phyloP scores from a whole-genome alignment of 2,329 filamentous ascomycete genomes.

The Aspergillus novofumigatus region DNA sequence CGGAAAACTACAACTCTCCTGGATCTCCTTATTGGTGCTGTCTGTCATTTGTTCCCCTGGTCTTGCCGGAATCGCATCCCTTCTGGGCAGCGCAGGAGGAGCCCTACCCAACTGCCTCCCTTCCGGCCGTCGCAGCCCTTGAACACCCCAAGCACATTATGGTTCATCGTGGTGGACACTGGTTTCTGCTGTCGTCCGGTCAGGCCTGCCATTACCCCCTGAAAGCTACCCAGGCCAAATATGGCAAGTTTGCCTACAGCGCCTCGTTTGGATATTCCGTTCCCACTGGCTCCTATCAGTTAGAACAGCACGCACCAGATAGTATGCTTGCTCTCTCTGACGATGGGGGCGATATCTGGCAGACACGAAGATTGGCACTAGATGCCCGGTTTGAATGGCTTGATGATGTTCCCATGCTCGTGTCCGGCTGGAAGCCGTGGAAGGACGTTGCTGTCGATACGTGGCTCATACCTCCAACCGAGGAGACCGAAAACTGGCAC shows the following conservation, averaged over 20 bases:
- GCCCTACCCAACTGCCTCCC: slow-evolving; percentile 49
- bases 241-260: slow-evolving; percentile 73
- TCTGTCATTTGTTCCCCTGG: slow-evolving; percentile 70
- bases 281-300: slow-evolving; percentile 68
- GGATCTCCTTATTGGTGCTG: slow-evolving; percentile 73
- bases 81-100: slow-evolving; percentile 72
- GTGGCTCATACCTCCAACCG: slow-evolving; percentile 32
- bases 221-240: slow-evolving; percentile 77
- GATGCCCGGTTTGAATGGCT: slow-evolving; percentile 59
- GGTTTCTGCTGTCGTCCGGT: slow-evolving; percentile 69
- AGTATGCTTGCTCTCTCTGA: slow-evolving; percentile 73
- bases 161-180: slow-evolving; percentile 67
- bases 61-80: slow-evolving; percentile 63
- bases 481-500: slow-evolving; percentile 37
- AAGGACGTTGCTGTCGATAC: slow-evolving; percentile 47
- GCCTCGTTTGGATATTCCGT: slow-evolving; percentile 74
- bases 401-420: slow-evolving; percentile 55
- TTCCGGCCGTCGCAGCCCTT: slow-evolving; percentile 59
- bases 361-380: slow-evolving; percentile 65
- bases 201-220: slow-evolving; percentile 80
- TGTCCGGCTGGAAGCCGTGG: slow-evolving; percentile 69
- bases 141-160: slow-evolving; percentile 70
- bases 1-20: slow-evolving; percentile 80
- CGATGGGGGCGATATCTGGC: slow-evolving; percentile 75
- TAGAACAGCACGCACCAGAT: slow-evolving; percentile 73